phyloP scores from a whole-genome alignment of 2,329 filamentous ascomycete genomes.

The Epichloe baconii region DNA sequence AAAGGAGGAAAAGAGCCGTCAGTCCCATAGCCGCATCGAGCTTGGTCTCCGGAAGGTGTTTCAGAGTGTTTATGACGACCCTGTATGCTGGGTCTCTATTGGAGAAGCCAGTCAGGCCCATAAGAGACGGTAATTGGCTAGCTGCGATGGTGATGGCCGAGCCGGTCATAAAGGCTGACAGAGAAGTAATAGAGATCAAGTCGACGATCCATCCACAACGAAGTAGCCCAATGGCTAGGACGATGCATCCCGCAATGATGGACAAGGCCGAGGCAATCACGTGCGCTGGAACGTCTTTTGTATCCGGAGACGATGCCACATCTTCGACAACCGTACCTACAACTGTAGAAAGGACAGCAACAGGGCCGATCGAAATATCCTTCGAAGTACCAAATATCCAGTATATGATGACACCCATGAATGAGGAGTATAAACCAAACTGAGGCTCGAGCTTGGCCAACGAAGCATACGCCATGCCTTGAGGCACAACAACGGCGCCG shows the following conservation, averaged over 20 bases:
- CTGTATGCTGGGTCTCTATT: conserved; percentile 67
- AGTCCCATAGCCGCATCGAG: conserved; percentile 83
- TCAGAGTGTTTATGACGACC: conserved; percentile 73
- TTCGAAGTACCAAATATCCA: conserved; percentile 99
- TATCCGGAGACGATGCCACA: conserved; percentile 31
- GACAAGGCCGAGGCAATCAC: conserved; percentile 68
- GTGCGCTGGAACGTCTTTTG: conserved; percentile 47
- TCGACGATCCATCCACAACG: conserved; percentile 85
- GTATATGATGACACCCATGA: conserved; percentile 89
- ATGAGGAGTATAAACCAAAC: conserved; percentile 76
- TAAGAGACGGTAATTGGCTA: conserved; percentile 69
- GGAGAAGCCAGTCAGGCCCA: conserved; percentile 66
- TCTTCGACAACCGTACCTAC: conserved; percentile 68
- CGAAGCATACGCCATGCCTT: conserved; percentile 89
- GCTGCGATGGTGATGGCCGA: conserved; percentile 79
- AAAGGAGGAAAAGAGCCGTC: conserved; percentile 67
- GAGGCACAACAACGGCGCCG: conserved; percentile 70
- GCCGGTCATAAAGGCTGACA: conserved; percentile 94
- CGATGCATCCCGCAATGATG: conserved; percentile 63
- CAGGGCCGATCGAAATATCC: conserved; percentile 94
- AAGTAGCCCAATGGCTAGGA: conserved; percentile 64
- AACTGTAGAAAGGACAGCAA: conserved; percentile 89
- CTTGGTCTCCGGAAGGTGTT: conserved; percentile 50
- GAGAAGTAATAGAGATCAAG: conserved; percentile 77
- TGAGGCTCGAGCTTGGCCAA: conserved; percentile 69